Evolutionary conservation across 345 rosid genomes (phyloP).

Genomic region (Rhodamnia argentea): DNA sequence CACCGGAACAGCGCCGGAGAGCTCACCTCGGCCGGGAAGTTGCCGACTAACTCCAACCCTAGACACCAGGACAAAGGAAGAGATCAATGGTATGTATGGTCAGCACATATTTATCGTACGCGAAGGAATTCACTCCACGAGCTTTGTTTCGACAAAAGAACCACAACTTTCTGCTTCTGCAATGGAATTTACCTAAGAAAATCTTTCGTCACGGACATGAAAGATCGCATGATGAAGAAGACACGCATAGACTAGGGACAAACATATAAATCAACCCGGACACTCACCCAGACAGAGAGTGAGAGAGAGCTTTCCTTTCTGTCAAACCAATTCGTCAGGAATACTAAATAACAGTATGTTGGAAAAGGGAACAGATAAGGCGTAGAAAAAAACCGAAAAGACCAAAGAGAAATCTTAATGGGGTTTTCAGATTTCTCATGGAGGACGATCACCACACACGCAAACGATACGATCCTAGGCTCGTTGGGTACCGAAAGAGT

Average conservation of each 20-base stretch:
- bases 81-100: not conserved
- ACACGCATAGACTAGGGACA: not conserved
- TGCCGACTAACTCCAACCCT: conserved; percentile 34
- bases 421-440: not conserved
- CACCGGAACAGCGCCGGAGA: conserved; percentile 31
- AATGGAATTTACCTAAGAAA: not conserved
- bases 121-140: not conserved
- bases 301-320: not conserved
- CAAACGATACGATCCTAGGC: not conserved
- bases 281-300: not conserved
- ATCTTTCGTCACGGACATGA: not conserved
- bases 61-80: not conserved
- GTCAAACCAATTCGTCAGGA: not conserved
- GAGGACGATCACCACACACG: not conserved
- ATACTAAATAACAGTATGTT: not conserved
- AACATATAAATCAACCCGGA: not conserved
- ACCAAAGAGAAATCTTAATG: not conserved
- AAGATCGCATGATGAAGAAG: not conserved
- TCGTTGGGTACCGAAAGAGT: not conserved
- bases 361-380: not conserved
- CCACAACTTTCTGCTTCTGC: not conserved
- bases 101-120: not conserved
- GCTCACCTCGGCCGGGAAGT: conserved; percentile 28
- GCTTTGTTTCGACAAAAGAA: not conserved
- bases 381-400: not conserved